A percentile compares a stretch with the other conserved stretches of the same genome.
These are phyloP conservation scores for Arachnomyces sp. DNA, from an alignment of 2,329 filamentous ascomycete genomes.

Conservation along the genomic window DNA sequence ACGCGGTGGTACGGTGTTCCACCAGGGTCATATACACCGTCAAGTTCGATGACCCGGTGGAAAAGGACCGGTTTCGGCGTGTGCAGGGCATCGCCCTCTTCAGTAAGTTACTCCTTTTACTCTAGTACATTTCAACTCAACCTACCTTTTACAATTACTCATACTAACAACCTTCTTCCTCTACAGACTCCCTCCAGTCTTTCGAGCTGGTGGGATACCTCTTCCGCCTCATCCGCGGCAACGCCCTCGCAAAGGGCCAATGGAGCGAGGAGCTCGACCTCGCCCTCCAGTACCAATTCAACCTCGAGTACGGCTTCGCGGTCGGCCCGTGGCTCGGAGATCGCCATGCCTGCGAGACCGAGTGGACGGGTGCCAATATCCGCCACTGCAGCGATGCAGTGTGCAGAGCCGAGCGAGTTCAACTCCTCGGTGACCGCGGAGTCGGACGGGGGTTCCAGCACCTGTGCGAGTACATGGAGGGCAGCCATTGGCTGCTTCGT, in stretches of 20 bases:
- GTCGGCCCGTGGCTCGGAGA: constrained; percentile 12
- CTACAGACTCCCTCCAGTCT: constrained; percentile 21
- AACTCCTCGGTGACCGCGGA: constrained; percentile 13
- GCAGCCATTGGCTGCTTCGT: constrained; percentile 24
- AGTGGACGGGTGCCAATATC: constrained; percentile 23
- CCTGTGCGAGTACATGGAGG: constrained; percentile 19
- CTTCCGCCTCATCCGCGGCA: constrained; percentile 29
- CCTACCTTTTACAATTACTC: background rate
- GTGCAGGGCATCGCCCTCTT: constrained; percentile 26
- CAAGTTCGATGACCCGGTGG: constrained; percentile 16
- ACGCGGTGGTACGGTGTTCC: constrained; percentile 17
- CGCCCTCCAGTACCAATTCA: constrained; percentile 20
- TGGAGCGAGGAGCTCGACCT: constrained; percentile 14
- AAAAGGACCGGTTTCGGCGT: constrained; percentile 29
- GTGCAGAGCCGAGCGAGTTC: constrained; percentile 18
- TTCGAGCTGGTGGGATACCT: constrained; percentile 21
- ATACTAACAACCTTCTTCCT: constrained; percentile 6
- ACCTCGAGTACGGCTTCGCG: constrained; percentile 16
- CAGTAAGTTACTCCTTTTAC: constrained; percentile 12
- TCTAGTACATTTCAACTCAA: background rate
- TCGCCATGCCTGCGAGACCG: constrained; percentile 25
- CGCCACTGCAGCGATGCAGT: constrained; percentile 19
- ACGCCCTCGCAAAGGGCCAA: constrained; percentile 14
- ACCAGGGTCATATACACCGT: constrained; percentile 15
- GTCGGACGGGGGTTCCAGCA: constrained; percentile 12